Evolutionary conservation across 306 rosid species (phyloP).

Genomic region (Chamaecrista fasciculata): DNA sequence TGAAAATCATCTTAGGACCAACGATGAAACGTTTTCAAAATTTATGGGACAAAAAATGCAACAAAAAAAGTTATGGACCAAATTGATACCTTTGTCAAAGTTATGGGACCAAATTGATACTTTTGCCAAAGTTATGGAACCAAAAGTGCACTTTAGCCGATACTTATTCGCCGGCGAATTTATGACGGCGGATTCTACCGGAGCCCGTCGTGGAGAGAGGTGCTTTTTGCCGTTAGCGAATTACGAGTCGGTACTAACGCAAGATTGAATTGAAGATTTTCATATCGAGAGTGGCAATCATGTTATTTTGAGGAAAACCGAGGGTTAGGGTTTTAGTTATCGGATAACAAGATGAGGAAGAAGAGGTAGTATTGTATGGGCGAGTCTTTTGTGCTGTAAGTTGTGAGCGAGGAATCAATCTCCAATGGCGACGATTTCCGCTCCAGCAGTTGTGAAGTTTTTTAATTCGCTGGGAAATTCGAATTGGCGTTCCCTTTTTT

Average conservation of each 20-base stretch:
- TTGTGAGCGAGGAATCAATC: neutral
- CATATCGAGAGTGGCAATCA: conserved; percentile 5
- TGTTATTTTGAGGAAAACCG: conserved; percentile 13
- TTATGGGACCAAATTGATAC: too few species aligned
- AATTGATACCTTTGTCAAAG: too few species aligned
- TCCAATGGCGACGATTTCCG: conserved; percentile 41
- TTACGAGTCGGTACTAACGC: neutral
- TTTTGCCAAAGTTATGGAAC: too few species aligned
- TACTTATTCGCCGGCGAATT: neutral
- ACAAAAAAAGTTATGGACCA: too few species aligned
- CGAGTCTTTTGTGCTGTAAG: neutral
- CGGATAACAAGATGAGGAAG: conserved; percentile 29
- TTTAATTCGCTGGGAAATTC: neutral
- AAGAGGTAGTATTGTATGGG: neutral
- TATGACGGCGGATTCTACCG: neutral
- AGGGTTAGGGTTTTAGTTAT: conserved; percentile 6
- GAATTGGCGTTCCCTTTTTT: neutral
- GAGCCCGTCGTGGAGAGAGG: too few species aligned
- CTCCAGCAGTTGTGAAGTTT: conserved; percentile 15
- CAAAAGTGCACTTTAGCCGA: too few species aligned
- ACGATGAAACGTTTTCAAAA: too few species aligned
- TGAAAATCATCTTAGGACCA: too few species aligned
- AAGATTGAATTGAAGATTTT: neutral
- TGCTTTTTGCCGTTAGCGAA: too few species aligned
- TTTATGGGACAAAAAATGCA: too few species aligned